Evolutionary conservation across 257 asterid genomes (phyloP).

Genomic region (Mitragyna speciosa): DNA sequence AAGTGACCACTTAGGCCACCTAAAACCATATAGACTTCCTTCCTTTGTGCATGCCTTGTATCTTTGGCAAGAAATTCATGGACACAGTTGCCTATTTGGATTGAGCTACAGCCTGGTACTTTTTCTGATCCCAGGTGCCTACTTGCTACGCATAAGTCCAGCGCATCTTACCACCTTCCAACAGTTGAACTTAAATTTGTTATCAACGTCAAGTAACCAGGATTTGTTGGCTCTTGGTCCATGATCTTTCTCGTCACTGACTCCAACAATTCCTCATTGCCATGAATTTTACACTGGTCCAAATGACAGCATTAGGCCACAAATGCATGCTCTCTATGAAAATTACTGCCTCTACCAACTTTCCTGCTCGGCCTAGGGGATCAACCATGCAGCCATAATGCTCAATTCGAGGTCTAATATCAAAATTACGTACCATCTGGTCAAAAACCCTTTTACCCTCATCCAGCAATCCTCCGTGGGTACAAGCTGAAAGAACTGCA

Average conservation of each 20-base stretch:
- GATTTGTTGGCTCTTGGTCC: constrained; percentile 46
- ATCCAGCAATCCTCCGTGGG: constrained; percentile 47
- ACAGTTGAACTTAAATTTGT: constrained; percentile 40
- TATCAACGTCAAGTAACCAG: constrained; percentile 41
- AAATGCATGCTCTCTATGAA: constrained; percentile 46
- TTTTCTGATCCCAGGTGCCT: constrained; percentile 34
- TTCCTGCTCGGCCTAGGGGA: constrained; percentile 51
- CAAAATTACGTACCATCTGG: constrained; percentile 39
- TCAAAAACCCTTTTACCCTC: constrained; percentile 41
- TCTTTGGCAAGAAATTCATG: constrained; percentile 58
- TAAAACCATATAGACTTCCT: constrained; percentile 37
- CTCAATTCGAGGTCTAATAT: constrained; percentile 45
- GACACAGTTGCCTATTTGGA: constrained; percentile 50
- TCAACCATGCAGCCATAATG: constrained; percentile 65
- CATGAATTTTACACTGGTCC: constrained; percentile 55
- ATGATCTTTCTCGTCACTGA: constrained; percentile 32
- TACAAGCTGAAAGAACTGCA: constrained; percentile 52
- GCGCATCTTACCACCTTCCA: constrained; percentile 42
- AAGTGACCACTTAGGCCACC: constrained; percentile 39
- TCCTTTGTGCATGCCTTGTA: constrained; percentile 28
- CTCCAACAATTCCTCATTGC: constrained; percentile 33
- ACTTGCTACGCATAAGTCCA: constrained; percentile 28
- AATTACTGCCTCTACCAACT: constrained; percentile 43
- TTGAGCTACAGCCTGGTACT: constrained; percentile 53
- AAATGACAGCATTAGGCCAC: constrained; percentile 46